Conservation (phyloP, 2,329 filamentous ascomycete genomes). For the Pseudogymnoascus sp. region DNA sequence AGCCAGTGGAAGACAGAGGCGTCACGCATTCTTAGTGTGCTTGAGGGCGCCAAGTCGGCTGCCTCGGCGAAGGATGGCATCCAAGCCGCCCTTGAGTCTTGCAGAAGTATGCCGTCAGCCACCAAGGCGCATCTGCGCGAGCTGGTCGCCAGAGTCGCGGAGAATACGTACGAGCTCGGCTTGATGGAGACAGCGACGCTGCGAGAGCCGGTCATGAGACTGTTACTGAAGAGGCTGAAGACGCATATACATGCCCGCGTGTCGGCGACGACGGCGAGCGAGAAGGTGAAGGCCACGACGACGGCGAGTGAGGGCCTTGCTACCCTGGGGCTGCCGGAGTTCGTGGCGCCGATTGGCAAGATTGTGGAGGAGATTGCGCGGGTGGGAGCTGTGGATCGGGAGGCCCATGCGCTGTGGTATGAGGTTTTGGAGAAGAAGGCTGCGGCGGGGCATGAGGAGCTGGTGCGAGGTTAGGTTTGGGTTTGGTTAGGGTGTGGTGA, state of each 20-base stretch:
- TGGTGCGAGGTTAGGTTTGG: constrained; percentile 25
- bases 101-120: constrained; percentile 55
- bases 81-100: constrained; percentile 54
- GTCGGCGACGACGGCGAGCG: constrained; percentile 56
- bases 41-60: constrained; percentile 46
- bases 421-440: constrained; percentile 41
- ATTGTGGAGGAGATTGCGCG: constrained; percentile 61
- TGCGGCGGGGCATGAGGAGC: constrained; percentile 56
- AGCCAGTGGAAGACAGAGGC: constrained; percentile 70
- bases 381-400: constrained; percentile 59
- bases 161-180: constrained; percentile 39
- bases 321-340: constrained; percentile 62
- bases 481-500: neutral
- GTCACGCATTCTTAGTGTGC: constrained; percentile 58
- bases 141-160: constrained; percentile 48
- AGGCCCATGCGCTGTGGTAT: constrained; percentile 62
- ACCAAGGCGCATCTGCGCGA: constrained; percentile 52
- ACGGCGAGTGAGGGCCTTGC: constrained; percentile 62
- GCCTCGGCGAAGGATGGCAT: constrained; percentile 48
- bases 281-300: constrained; percentile 61
- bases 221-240: constrained; percentile 59
- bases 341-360: constrained; percentile 58
- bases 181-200: constrained; percentile 32
- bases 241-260: constrained; percentile 58
- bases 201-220: constrained; percentile 50